Conservation (phyloP, 1,284 basidiomycete species). For the Tilletia caries region DNA sequence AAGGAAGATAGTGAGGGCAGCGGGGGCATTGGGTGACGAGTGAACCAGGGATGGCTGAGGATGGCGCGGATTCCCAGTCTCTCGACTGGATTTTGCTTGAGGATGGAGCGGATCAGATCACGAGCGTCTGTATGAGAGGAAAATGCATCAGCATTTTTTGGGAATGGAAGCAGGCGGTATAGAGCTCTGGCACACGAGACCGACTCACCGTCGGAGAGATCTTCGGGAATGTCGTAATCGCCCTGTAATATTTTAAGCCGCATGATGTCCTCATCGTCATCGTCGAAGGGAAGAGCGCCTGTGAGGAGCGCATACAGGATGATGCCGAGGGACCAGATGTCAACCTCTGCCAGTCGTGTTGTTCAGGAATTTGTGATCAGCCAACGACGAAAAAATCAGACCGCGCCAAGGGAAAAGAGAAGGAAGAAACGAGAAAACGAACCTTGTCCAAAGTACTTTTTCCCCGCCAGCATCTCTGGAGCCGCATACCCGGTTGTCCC, state of each 20-base stretch:
- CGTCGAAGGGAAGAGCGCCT: conserved; percentile 92
- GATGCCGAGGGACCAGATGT: conserved; percentile 93
- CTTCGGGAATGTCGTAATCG: conserved; percentile 77
- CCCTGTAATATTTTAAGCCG: conserved; percentile 78
- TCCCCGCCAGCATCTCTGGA: conserved; percentile 87
- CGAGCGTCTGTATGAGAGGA: conserved; percentile 65
- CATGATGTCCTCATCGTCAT: conserved; percentile 90
- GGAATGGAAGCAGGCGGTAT: background rate
- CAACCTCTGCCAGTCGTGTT: conserved; percentile 74
- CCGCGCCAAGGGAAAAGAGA: no score
- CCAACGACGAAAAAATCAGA: no score
- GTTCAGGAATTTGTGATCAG: no score
- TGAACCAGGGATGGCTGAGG: conserved; percentile 84
- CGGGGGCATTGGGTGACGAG: conserved; percentile 18
- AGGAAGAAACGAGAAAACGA: conserved; percentile 47
- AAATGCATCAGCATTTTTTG: no score
- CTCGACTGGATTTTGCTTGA: conserved; percentile 73
- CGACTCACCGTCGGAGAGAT: conserved; percentile 70
- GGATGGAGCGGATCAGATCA: conserved; percentile 71
- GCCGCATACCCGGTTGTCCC: conserved; percentile 93
- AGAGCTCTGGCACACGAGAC: no score
- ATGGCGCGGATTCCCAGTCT: conserved; percentile 80
- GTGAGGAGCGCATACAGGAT: conserved; percentile 92
- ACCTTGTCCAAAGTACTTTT: conserved; percentile 86
- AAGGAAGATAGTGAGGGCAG: background rate